Evolutionary conservation across 306 rosid species (phyloP).

Genomic region (Dalbergia oliveri): DNA sequence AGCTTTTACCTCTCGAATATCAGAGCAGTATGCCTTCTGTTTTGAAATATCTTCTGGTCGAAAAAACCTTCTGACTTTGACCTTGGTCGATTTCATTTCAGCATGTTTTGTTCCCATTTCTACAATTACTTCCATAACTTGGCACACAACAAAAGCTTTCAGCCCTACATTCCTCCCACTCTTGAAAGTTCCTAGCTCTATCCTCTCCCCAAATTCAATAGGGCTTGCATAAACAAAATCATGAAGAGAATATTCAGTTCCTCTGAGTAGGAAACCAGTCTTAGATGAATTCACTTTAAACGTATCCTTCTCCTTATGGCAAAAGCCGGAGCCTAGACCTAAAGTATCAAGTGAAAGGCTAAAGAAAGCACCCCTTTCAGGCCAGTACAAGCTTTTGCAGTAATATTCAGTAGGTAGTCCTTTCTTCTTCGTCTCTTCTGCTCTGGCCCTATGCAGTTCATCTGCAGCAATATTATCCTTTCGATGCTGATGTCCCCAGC

Average conservation of each 20-base stretch:
- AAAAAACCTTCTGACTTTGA: slow-evolving; percentile 83
- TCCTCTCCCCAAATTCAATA: slow-evolving; percentile 63
- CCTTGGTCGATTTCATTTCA: slow-evolving; percentile 59
- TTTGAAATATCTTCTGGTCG: slow-evolving; percentile 90
- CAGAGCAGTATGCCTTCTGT: slow-evolving; percentile 70
- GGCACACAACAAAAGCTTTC: slow-evolving; percentile 84
- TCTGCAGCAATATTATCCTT: slow-evolving; percentile 67
- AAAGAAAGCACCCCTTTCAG: slow-evolving; percentile 87
- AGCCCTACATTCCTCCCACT: slow-evolving; percentile 91
- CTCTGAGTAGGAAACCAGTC: slow-evolving; percentile 64
- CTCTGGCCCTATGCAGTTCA: slow-evolving; percentile 69
- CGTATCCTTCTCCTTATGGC: slow-evolving; percentile 67
- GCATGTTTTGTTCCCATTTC: slow-evolving; percentile 61
- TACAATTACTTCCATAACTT: slow-evolving; percentile 67
- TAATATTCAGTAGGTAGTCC: slow-evolving; percentile 77
- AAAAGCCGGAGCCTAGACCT: slow-evolving; percentile 80
- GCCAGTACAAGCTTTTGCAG: slow-evolving; percentile 88
- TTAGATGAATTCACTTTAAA: slow-evolving; percentile 64
- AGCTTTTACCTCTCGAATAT: slow-evolving; percentile 58
- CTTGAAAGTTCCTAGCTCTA: slow-evolving; percentile 65
- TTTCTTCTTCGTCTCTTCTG: slow-evolving; percentile 88
- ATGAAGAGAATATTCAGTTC: slow-evolving; percentile 66
- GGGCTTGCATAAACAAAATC: slow-evolving; percentile 79
- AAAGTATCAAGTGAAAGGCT: slow-evolving; percentile 65
- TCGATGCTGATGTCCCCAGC: slow-evolving; percentile 86